These are phyloP conservation scores for Aspergillus ellipticus DNA, from an alignment of 495 filamentous ascomycete genomes.

Conservation along the genomic window DNA sequence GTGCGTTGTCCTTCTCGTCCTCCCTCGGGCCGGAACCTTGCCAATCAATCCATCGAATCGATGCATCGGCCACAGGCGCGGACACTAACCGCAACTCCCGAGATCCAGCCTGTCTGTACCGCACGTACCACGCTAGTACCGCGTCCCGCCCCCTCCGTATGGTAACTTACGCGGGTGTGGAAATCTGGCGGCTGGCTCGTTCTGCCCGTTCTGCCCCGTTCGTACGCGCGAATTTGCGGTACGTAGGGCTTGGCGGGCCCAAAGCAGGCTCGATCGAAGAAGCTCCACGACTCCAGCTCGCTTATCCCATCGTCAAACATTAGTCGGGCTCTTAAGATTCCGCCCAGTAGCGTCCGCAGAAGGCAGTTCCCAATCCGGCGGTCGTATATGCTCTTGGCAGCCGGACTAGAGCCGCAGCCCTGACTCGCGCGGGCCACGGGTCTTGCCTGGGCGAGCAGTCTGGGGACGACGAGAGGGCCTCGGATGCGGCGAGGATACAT, in stretches of 20 bases:
- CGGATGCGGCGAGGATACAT: neutral
- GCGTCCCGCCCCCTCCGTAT: neutral
- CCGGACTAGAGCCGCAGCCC: neutral
- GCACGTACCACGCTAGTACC: neutral
- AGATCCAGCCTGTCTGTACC: neutral
- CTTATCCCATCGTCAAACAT: neutral
- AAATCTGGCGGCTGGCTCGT: neutral
- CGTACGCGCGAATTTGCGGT: neutral
- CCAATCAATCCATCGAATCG: slow-evolving; percentile 5
- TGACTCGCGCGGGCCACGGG: slow-evolving; percentile 1
- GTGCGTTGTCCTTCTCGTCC: neutral
- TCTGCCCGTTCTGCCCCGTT: too few relatives aligned
- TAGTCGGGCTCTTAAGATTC: neutral
- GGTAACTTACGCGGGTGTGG: neutral
- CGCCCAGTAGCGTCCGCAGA: neutral
- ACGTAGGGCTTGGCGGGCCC: neutral
- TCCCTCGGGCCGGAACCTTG: slow-evolving; percentile 11
- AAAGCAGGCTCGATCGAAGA: neutral
- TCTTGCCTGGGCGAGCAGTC: too few relatives aligned
- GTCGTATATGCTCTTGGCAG: neutral
- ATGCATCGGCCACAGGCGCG: neutral
- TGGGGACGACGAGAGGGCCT: neutral
- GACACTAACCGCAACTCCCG: slow-evolving; percentile 1
- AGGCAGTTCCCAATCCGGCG: neutral
- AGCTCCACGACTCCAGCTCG: neutral